phyloP scores from a whole-genome alignment of 2,329 filamentous ascomycete genomes.

The Piedraia hortae region DNA sequence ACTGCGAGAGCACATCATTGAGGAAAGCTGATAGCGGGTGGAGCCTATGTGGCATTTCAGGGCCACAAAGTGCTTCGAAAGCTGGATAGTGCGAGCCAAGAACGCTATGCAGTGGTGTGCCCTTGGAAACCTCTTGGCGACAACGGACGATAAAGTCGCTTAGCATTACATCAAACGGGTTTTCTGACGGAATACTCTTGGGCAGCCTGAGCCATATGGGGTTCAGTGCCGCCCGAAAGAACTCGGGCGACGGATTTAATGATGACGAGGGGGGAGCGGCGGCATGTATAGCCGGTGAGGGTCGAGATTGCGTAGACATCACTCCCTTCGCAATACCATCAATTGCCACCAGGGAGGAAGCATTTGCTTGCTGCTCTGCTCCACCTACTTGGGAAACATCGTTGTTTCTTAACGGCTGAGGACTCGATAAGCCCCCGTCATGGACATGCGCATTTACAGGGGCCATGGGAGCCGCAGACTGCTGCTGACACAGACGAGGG shows the following conservation, averaged over 20 bases:
- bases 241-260: too few relatives aligned
- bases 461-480: too few relatives aligned
- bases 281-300: too few relatives aligned
- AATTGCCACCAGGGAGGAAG: too few relatives aligned
- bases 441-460: too few relatives aligned
- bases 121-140: conserved; percentile 35
- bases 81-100: conserved; percentile 56
- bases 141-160: conserved; percentile 51
- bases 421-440: too few relatives aligned
- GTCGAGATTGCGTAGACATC: too few relatives aligned
- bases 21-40: conserved; percentile 66
- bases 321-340: too few relatives aligned
- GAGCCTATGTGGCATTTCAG: conserved; percentile 11
- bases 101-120: conserved; percentile 34
- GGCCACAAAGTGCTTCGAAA: conserved; percentile 52
- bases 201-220: conserved; percentile 14
- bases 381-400: too few relatives aligned
- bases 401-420: too few relatives aligned
- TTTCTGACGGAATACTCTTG: conserved; percentile 37
- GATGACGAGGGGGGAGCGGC: conserved; percentile 1
- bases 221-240: conserved; percentile 1
- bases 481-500: too few relatives aligned
- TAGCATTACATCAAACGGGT: conserved; percentile 51
- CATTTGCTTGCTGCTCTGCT: too few relatives aligned
- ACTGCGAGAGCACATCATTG: conserved; percentile 61